Evolutionary conservation across 495 filamentous ascomycete genomes (phyloP), one percentile per base, ranked within the genome.

Genomic region (Aspergillus wentii): DNA sequence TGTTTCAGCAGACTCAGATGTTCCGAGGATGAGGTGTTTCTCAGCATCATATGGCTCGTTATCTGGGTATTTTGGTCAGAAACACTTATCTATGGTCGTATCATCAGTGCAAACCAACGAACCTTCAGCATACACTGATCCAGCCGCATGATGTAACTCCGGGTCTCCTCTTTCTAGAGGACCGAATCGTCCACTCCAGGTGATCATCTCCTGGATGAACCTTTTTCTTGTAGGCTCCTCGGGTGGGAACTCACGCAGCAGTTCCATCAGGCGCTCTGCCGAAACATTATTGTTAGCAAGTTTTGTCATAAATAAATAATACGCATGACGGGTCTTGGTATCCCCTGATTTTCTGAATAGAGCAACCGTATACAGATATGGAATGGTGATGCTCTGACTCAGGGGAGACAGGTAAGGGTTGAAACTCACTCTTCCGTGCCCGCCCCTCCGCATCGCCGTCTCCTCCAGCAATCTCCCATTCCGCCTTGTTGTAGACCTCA

Each of bases 121-220:
- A 82, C 81, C 79, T 61, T 94, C 86, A 8, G 88, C 89, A 56
- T 85, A 94, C 18, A 97, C 69, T 7, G 79, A 82, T 28, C 92
- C 92, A 15, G 83, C 83, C 33, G 94, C 89, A 65, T 97, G 90
- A 57, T 99, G 92, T 40, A 99, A 69, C 43, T 97, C 94, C 4
- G 94, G 87, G 50, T 99, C 92, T 30, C 92, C 92, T 44, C 88
- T 82, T 30, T 94, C 92, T 54, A 87, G 83, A 27, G 91, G 85
- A 42, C 90, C 89, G 52, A 76, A 81, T 49, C 82, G 85, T 17
- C 76, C 71, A 48, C 88, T 90, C 92, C 92, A 99, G 40, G 78
- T 75, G 52, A 96, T 83, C 52, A 88, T 83, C 57, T 95, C 90
- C 40, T 79, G 82, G 33, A 97, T 83, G 49, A 86, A 94, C 54